A percentile compares a stretch with the other conserved stretches of the same genome.
Conservation (phyloP, 2,329 filamentous ascomycete genomes). For the Arthrobotrys musiformis region DNA sequence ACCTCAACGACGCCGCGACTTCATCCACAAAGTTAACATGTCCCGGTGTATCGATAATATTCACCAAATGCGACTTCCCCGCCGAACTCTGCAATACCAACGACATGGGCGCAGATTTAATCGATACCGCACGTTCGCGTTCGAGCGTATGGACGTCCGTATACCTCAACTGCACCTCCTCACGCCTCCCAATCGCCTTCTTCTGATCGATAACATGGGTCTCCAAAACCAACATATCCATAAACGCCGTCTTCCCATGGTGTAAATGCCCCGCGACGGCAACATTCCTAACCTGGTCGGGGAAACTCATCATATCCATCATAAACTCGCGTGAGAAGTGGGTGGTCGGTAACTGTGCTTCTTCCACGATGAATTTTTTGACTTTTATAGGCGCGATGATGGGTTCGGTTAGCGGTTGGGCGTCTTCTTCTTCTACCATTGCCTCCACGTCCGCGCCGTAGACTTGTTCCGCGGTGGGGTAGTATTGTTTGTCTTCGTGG, state of each 20-base stretch:
- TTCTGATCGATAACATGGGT: conserved; percentile 89
- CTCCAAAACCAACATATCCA: conserved; percentile 97
- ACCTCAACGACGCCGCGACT: conserved; percentile 84
- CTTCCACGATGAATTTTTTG: conserved; percentile 96
- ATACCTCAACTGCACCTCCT: conserved; percentile 84
- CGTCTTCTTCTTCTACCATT: conserved; percentile 95
- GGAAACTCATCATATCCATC: conserved; percentile 95
- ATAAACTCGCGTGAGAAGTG: conserved; percentile 71
- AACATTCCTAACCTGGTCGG: conserved; percentile 91
- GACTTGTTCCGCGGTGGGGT: conserved; percentile 95
- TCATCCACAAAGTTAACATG: conserved; percentile 99
- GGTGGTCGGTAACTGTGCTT: conserved; percentile 80
- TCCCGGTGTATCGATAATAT: conserved; percentile 93
- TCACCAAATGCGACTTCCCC: conserved; percentile 93
- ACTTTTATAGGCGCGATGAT: conserved; percentile 92
- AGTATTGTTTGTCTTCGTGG: conserved; percentile 99
- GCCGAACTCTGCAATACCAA: conserved; percentile 86
- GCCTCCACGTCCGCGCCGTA: conserved; percentile 96
- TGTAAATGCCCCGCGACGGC: conserved; percentile 92
- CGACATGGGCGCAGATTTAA: conserved; percentile 95
- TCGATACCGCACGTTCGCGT: conserved; percentile 86
- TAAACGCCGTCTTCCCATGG: conserved; percentile 96
- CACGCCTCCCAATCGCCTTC: conserved; percentile 64
- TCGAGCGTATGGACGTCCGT: conserved; percentile 92
- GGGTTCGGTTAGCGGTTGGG: conserved; percentile 88